Evolutionary conservation across 2,329 filamentous ascomycete genomes (phyloP), one percentile per base, ranked within the genome.

Genomic region (Colletotrichum tanaceti): DNA sequence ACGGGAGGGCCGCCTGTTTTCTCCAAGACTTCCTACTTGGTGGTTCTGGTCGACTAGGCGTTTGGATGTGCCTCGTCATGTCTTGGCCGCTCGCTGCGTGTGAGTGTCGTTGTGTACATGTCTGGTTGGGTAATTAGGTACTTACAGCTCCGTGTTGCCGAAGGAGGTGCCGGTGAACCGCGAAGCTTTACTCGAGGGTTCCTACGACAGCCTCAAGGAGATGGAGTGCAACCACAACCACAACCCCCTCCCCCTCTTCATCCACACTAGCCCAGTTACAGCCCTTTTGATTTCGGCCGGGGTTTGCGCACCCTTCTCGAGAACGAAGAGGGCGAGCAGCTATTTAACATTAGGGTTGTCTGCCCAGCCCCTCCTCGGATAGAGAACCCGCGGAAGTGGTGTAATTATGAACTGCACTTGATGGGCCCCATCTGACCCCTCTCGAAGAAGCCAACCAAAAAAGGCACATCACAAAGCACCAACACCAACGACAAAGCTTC

Each of bases 261-360:
- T 6, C 24, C 24, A 38, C 43, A 46, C 22, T n/a, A 57, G 6
- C 22, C 22, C 22, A 13, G 22, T 28, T 50, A 22, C 46, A 39
- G 24, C 16, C 43, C 43, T 18, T 24, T 50, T n/a, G 22, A 28
- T 28, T 50, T n/a, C 14, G 28, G 38, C 35, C 55, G 35, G 65
- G 16, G n/a, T 41, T 13, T n/a, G 13, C 3, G 13, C 13, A 22
- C 4, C 28, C 7, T 4, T 44, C 9, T 28, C n/a, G 28, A 22
- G 50, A 16, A 53, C 4, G n/a, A 5, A 22, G 0, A n/a, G 3
- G 6, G 20, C 6, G 14, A 47, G 22, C 32, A 16, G n/a, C n/a
- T 65, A 69, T 61, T 65, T 69, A 69, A 69, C 62, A 52, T 66
- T 69, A 58, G 55, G 53, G 50, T 53, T 69, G 50, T 39, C 43